phyloP scores from a whole-genome alignment of 371 early-diverging fungal genomes.

The Neoconidiobolus thromboides region DNA sequence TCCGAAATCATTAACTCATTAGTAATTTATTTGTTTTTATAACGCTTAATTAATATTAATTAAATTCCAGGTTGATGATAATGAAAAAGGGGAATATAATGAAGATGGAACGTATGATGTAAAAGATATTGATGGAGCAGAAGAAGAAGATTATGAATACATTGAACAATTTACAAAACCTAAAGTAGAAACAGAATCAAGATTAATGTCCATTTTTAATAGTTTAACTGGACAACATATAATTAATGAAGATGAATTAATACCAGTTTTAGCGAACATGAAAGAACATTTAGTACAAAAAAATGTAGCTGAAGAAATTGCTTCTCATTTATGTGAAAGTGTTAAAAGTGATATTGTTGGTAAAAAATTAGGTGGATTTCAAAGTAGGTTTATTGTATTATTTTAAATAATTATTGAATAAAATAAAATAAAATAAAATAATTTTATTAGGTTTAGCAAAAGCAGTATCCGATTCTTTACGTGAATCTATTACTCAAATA shows the following conservation, averaged over 20 bases:
- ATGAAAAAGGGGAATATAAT: slow-evolving; percentile 29
- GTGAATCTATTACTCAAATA: slow-evolving; percentile 66
- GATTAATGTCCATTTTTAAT: slow-evolving; percentile 40
- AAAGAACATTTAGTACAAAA: slow-evolving; percentile 79
- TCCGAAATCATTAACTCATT: background rate
- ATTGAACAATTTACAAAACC: slow-evolving; percentile 10
- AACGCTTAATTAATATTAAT: slow-evolving; percentile 2
- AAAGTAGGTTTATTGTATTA: slow-evolving; percentile 21
- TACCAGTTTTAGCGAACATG: slow-evolving; percentile 55
- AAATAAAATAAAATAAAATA: no score
- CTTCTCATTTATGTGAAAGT: slow-evolving; percentile 64
- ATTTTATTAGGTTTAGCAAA: slow-evolving; percentile 25
- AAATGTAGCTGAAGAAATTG: slow-evolving; percentile 87
- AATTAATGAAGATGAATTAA: slow-evolving; percentile 40
- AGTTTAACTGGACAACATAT: slow-evolving; percentile 42
- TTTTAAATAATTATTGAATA: background rate
- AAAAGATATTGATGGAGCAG: slow-evolving; percentile 20
- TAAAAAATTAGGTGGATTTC: slow-evolving; percentile 52
- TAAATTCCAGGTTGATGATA: slow-evolving; percentile 25
- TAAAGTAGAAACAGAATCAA: slow-evolving; percentile 12
- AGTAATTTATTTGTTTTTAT: background rate
- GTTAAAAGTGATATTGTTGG: slow-evolving; percentile 59
- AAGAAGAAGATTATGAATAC: no score
- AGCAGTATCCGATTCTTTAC: slow-evolving; percentile 44
- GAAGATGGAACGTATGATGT: slow-evolving; percentile 35